phyloP scores from a whole-genome alignment of 2,329 filamentous ascomycete genomes.

The Gnomoniopsis smithogilvyi region DNA sequence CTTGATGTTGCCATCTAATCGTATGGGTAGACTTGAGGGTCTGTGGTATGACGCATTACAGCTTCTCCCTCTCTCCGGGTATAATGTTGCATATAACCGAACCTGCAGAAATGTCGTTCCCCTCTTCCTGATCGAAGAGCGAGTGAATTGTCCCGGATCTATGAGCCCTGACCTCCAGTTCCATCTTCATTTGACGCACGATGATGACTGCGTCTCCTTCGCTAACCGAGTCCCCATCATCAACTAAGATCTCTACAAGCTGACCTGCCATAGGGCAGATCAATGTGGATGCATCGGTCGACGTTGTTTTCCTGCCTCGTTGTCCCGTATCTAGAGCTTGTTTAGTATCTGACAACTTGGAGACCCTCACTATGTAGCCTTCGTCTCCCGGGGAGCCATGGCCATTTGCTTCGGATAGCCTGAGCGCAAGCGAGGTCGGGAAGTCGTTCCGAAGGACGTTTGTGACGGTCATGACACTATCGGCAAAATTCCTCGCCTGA shows the following conservation, averaged over 20 bases:
- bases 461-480: constrained; percentile 4
- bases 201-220: constrained; percentile 54
- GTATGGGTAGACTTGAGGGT: not conserved
- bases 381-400: not conserved
- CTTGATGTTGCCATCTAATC: not conserved
- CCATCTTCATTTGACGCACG: constrained; percentile 68
- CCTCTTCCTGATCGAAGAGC: constrained; percentile 50
- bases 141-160: constrained; percentile 46
- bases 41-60: constrained; percentile 1
- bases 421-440: constrained; percentile 47
- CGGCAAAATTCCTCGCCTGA: not conserved
- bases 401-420: constrained; percentile 45
- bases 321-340: not conserved
- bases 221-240: constrained; percentile 44
- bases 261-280: constrained; percentile 44
- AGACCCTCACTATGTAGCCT: not conserved
- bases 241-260: constrained; percentile 55
- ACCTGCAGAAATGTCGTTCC: constrained; percentile 54
- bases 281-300: not conserved
- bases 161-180: constrained; percentile 56
- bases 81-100: constrained; percentile 35
- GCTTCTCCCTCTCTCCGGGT: constrained; percentile 4
- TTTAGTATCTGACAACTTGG: constrained; percentile 6
- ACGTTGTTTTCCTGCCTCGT: not conserved
- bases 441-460: constrained; percentile 56